Conservation (phyloP, 805 yeast genomes). For the Candida peoriensis region DNA sequence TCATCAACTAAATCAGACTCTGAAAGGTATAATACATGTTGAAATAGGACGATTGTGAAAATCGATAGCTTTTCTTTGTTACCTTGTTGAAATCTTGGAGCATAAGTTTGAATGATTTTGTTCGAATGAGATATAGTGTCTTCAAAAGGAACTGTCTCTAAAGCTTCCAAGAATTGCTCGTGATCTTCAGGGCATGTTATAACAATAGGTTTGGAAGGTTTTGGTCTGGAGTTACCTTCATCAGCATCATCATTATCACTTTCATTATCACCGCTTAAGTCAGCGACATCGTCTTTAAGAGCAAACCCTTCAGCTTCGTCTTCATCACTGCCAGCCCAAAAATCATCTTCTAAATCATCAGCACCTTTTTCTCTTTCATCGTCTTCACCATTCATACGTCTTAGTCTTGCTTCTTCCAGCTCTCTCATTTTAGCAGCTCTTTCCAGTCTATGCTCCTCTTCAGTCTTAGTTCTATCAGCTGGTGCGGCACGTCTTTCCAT, state of each 20-base stretch:
- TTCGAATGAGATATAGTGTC: slow-evolving; percentile 46
- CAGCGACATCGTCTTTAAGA: slow-evolving; percentile 29
- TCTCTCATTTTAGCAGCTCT: slow-evolving; percentile 53
- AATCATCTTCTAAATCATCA: slow-evolving; percentile 64
- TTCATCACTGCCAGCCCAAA: slow-evolving; percentile 59
- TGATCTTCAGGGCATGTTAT: slow-evolving; percentile 45
- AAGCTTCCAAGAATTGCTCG: slow-evolving; percentile 33
- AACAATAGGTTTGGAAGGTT: slow-evolving; percentile 11
- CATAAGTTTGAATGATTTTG: slow-evolving; percentile 53
- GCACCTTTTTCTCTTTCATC: slow-evolving; percentile 44
- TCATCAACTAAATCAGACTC: slow-evolving; percentile 33
- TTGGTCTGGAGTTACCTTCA: slow-evolving; percentile 1
- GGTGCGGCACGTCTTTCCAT: slow-evolving; percentile 76
- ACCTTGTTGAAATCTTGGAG: slow-evolving; percentile 76
- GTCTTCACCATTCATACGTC: slow-evolving; percentile 71
- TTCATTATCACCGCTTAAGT: slow-evolving; percentile 28
- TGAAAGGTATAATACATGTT: slow-evolving; percentile 51
- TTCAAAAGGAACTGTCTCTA: slow-evolving; percentile 30
- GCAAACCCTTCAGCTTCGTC: slow-evolving; percentile 36
- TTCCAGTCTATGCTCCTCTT: slow-evolving; percentile 61
- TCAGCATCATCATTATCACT: slow-evolving; percentile 12
- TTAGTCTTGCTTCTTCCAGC: slow-evolving; percentile 62
- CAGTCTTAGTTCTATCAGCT: slow-evolving; percentile 75
- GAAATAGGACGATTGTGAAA: slow-evolving; percentile 59
- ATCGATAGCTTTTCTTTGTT: slow-evolving; percentile 68